phyloP scores from a whole-genome alignment of 106 monocot species.

The Agapanthus africanus region DNA sequence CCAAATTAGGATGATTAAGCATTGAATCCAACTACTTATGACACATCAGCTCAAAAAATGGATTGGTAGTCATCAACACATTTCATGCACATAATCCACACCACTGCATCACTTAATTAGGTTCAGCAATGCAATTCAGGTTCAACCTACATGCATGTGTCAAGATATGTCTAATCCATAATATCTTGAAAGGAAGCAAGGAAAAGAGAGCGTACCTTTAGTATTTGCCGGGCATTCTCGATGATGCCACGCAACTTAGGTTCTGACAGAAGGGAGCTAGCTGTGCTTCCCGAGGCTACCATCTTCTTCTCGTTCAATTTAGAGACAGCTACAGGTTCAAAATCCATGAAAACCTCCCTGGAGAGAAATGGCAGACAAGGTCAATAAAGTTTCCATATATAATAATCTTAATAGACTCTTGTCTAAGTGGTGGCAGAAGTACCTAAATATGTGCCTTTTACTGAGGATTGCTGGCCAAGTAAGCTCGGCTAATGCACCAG shows the following conservation, averaged over 20 bases:
- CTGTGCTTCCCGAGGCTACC: slow-evolving; percentile 19
- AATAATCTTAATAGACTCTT: background rate
- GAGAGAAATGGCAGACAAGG: background rate
- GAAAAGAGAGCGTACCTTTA: slow-evolving; percentile 21
- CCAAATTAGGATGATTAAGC: too few relatives aligned
- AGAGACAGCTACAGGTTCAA: slow-evolving; percentile 26
- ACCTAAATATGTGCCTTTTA: slow-evolving; percentile 26
- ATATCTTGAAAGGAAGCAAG: too few relatives aligned
- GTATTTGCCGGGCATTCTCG: slow-evolving; percentile 33
- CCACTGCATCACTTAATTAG: too few relatives aligned
- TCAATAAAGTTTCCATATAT: background rate
- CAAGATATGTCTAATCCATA: too few relatives aligned
- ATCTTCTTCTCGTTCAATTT: slow-evolving; percentile 39
- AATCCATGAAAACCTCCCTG: slow-evolving; percentile 45
- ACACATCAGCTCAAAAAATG: too few relatives aligned
- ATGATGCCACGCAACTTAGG: slow-evolving; percentile 31
- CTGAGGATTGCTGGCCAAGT: slow-evolving; percentile 13
- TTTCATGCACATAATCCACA: too few relatives aligned
- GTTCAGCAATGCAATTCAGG: too few relatives aligned
- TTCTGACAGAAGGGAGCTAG: slow-evolving; percentile 28
- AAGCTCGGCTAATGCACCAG: slow-evolving; percentile 15
- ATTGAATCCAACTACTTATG: too few relatives aligned
- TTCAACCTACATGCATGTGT: too few relatives aligned
- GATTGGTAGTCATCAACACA: too few relatives aligned
- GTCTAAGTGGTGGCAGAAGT: background rate